Evolutionary conservation across 352 stramenopile genomes (phyloP).

Genomic region (Phytophthora cactorum): DNA sequence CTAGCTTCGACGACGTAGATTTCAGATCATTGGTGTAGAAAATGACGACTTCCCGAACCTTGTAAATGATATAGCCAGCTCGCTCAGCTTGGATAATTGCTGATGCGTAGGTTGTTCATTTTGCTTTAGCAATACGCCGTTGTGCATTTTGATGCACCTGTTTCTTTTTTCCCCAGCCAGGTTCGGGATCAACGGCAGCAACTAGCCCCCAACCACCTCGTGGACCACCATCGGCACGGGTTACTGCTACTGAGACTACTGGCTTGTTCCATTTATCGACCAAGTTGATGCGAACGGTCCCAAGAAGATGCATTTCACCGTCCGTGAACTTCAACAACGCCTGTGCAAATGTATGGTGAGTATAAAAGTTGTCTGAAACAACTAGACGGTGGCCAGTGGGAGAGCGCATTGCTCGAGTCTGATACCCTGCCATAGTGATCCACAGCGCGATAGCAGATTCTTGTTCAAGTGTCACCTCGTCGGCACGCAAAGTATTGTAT

Average conservation of each 20-base stretch:
- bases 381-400: slow-evolving; percentile 2
- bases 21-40: slow-evolving; percentile 22
- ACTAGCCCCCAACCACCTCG: slow-evolving; percentile 11
- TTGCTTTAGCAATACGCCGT: neutral
- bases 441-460: slow-evolving; percentile 3
- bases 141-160: slow-evolving; percentile 10
- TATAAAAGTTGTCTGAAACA: slow-evolving; percentile 28
- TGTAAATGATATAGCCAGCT: slow-evolving; percentile 23
- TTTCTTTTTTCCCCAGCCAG: slow-evolving; percentile 5
- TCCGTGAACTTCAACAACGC: slow-evolving; percentile 21
- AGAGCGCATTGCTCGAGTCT: neutral
- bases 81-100: neutral
- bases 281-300: slow-evolving; percentile 25
- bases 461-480: neutral
- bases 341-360: slow-evolving; percentile 13
- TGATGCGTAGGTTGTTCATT: slow-evolving; percentile 3
- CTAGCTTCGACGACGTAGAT: neutral
- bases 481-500: neutral
- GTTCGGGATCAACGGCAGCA: slow-evolving; percentile 13
- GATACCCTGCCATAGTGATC: slow-evolving; percentile 17
- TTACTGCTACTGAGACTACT: neutral
- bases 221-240: neutral
- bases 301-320: slow-evolving; percentile 12
- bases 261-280: slow-evolving; percentile 24
- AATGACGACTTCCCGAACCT: slow-evolving; percentile 26